phyloP scores from a whole-genome alignment of 2,329 filamentous ascomycete species.

The Penicillium sumatraense region DNA sequence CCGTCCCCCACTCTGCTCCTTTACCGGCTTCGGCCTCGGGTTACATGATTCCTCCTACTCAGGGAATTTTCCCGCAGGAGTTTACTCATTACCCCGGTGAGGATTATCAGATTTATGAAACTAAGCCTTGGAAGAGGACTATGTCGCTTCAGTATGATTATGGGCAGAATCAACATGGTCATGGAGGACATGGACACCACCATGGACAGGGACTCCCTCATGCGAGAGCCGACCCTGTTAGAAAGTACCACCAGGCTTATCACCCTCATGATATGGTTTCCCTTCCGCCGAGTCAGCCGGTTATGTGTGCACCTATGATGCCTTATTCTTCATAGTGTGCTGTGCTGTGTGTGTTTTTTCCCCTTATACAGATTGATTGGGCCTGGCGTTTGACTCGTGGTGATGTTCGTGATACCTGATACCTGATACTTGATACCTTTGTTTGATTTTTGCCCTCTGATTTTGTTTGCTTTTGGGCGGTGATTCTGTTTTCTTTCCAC shows the following conservation, averaged over 20 bases:
- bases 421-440: neutral
- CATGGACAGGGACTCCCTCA: slow-evolving; percentile 6
- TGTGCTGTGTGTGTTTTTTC: too few species aligned
- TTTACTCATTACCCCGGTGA: slow-evolving; percentile 23
- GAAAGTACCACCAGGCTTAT: slow-evolving; percentile 13
- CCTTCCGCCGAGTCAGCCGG: slow-evolving; percentile 27
- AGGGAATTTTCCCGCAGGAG: slow-evolving; percentile 26
- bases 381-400: slow-evolving; percentile 22
- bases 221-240: too few species aligned
- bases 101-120: slow-evolving; percentile 25
- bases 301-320: slow-evolving; percentile 35
- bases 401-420: slow-evolving; percentile 4
- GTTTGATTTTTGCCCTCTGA: neutral
- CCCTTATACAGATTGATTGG: too few species aligned
- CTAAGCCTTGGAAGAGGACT: slow-evolving; percentile 36
- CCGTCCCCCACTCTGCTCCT: slow-evolving; percentile 32
- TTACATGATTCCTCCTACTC: slow-evolving; percentile 28
- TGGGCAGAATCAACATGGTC: slow-evolving; percentile 1
- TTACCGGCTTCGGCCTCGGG: slow-evolving; percentile 24
- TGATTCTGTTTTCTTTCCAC: too few species aligned
- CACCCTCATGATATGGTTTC: slow-evolving; percentile 22
- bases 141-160: slow-evolving; percentile 34
- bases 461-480: too few species aligned
- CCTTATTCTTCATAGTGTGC: slow-evolving; percentile 20
- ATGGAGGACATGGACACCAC: slow-evolving; percentile 4